Conservation (phyloP, 1,139 yeast species). For the Meyerozyma smithsonii region DNA sequence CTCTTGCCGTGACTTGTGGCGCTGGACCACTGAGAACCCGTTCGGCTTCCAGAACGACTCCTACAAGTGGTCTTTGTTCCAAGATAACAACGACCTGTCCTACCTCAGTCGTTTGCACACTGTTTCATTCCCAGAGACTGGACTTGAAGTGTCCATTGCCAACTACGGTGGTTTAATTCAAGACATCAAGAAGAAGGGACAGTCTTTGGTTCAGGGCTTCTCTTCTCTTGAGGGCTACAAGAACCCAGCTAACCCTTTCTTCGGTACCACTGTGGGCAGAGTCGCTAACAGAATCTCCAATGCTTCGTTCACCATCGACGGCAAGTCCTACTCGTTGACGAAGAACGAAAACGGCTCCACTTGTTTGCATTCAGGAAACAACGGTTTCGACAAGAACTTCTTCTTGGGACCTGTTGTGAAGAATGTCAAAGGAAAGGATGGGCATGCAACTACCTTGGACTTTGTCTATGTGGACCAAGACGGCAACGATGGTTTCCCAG, state of each 20-base stretch:
- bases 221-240: conserved; percentile 33
- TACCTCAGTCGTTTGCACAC: conserved; percentile 40
- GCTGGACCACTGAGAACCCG: conserved; percentile 71
- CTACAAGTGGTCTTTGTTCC: conserved; percentile 32
- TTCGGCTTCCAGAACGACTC: conserved; percentile 48
- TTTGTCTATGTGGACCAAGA: conserved; percentile 41
- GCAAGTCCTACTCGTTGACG: conserved; percentile 34
- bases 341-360: conserved; percentile 36
- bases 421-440: conserved; percentile 12
- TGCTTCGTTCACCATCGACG: conserved; percentile 40
- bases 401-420: conserved; percentile 50
- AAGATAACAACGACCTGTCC: conserved; percentile 13
- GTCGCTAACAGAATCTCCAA: conserved; percentile 56
- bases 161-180: conserved; percentile 54
- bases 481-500: conserved; percentile 54
- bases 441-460: conserved; percentile 30
- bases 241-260: conserved; percentile 39
- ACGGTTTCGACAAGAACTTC: conserved; percentile 47
- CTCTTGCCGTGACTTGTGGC: conserved; percentile 75
- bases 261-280: conserved; percentile 64
- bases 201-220: conserved; percentile 30
- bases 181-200: conserved; percentile 31
- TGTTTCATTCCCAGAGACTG: conserved; percentile 25
- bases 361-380: conserved; percentile 49
- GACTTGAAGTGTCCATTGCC: conserved; percentile 40